Conservation (phyloP, 2,329 filamentous ascomycete genomes). For the Fusarium equiseti region DNA sequence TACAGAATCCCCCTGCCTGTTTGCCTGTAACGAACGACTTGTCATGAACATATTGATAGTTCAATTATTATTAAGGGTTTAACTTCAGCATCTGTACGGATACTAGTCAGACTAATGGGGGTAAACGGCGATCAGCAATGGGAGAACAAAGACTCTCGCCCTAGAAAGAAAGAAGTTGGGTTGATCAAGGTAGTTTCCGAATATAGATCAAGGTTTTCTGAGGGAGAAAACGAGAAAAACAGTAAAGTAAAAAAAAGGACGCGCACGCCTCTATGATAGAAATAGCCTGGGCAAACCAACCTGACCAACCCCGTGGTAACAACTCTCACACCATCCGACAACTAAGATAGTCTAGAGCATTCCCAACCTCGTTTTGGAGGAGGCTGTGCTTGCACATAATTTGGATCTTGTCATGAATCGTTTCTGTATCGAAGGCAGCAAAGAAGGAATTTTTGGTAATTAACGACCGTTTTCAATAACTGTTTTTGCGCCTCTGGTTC, state of each 20-base stretch:
- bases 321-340: conserved; percentile 33
- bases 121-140: conserved; percentile 9
- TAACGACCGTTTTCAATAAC: neutral
- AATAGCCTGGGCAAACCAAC: conserved; percentile 3
- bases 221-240: neutral
- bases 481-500: neutral
- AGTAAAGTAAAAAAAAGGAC: conserved; percentile 26
- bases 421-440: neutral
- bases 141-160: neutral
- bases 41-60: conserved; percentile 9
- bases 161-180: conserved; percentile 1
- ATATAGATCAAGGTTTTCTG: conserved; percentile 28
- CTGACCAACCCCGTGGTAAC: conserved; percentile 29
- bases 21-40: conserved; percentile 8
- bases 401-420: neutral
- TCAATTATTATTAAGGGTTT: conserved; percentile 11
- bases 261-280: conserved; percentile 34
- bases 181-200: conserved; percentile 18
- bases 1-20: conserved; percentile 21
- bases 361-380: conserved; percentile 34
- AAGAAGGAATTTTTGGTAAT: neutral
- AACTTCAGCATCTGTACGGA: neutral
- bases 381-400: conserved; percentile 28
- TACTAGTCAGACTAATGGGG: neutral
- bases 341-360: conserved; percentile 10